phyloP scores from a whole-genome alignment of 2,329 filamentous ascomycete species.

The Pyricularia sp. region DNA sequence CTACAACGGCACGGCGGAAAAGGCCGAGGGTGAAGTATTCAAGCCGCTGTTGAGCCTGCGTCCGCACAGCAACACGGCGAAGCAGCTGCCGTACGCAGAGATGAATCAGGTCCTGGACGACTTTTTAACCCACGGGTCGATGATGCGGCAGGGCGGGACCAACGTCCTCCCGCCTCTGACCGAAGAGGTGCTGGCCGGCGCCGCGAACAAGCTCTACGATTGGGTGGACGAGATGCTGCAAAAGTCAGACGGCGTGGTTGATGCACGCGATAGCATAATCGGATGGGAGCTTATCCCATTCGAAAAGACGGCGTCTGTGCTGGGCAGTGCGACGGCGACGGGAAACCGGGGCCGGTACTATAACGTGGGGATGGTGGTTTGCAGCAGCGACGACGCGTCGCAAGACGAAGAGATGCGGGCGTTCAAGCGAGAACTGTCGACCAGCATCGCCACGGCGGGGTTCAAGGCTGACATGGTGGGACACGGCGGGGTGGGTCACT shows the following conservation, averaged over 20 bases:
- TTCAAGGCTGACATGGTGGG: not conserved
- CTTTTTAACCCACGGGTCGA: not conserved
- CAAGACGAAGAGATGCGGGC: not conserved
- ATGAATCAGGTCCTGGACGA: constrained; percentile 21
- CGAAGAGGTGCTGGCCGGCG: not conserved
- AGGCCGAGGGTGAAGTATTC: constrained; percentile 23
- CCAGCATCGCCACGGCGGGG: not conserved
- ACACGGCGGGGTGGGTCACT: not conserved
- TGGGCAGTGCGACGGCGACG: not conserved
- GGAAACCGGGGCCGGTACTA: constrained; percentile 2
- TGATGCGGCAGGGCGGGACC: not conserved
- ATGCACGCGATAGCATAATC: not conserved
- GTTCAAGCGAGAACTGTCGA: not conserved
- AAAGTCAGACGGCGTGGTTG: not conserved
- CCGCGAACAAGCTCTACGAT: not conserved
- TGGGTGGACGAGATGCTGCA: not conserved
- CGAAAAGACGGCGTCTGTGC: not conserved
- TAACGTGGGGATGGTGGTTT: constrained; percentile 1
- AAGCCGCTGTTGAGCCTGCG: constrained; percentile 22
- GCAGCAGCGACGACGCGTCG: not conserved
- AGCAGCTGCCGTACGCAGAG: constrained; percentile 25
- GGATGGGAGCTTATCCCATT: constrained; percentile 1
- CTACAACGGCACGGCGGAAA: constrained; percentile 22
- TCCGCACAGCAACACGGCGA: constrained; percentile 21
- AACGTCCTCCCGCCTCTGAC: not conserved